phyloP scores from a whole-genome alignment of 2,329 filamentous ascomycete species.

The Aspergillus pseudoterreus region DNA sequence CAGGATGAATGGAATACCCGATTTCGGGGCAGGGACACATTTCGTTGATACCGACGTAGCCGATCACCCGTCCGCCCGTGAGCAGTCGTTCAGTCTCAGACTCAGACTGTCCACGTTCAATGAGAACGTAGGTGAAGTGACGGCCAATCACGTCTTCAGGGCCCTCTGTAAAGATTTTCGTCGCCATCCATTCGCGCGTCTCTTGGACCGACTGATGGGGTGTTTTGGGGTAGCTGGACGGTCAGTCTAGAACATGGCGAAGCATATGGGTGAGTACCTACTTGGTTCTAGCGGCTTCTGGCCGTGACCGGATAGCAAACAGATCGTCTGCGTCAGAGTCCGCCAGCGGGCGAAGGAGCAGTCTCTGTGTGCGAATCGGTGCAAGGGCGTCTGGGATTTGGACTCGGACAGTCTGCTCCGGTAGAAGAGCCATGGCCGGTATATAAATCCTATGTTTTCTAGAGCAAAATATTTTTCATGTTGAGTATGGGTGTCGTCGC shows the following conservation, averaged over 20 bases:
- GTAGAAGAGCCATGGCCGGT: neutral
- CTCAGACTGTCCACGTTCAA: neutral
- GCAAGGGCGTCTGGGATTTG: neutral
- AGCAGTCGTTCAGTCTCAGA: neutral
- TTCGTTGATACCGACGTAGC: conserved; percentile 15
- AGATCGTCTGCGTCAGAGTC: conserved; percentile 18
- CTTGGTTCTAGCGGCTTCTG: conserved; percentile 24
- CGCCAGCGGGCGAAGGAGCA: conserved; percentile 19
- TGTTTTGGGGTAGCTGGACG: conserved; percentile 18
- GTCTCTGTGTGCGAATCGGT: neutral
- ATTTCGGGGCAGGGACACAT: conserved; percentile 16
- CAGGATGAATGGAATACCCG: conserved; percentile 23
- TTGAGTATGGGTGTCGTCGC: too few species aligned
- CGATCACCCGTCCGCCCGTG: neutral
- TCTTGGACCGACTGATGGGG: conserved; percentile 20
- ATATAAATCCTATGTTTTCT: too few species aligned
- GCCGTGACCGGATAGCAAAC: conserved; percentile 20
- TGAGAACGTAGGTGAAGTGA: conserved; percentile 18
- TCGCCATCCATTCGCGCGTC: conserved; percentile 21
- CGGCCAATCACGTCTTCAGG: conserved; percentile 16
- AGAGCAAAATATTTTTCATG: too few species aligned
- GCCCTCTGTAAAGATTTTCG: conserved; percentile 17
- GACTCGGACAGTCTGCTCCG: neutral
- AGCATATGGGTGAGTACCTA: conserved; percentile 3
- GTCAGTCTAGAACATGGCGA: neutral